Evolutionary conservation across 179 eudicot genomes (phyloP), one percentile per base, ranked within the genome.

Genomic region (Patellifolia procumbens): DNA sequence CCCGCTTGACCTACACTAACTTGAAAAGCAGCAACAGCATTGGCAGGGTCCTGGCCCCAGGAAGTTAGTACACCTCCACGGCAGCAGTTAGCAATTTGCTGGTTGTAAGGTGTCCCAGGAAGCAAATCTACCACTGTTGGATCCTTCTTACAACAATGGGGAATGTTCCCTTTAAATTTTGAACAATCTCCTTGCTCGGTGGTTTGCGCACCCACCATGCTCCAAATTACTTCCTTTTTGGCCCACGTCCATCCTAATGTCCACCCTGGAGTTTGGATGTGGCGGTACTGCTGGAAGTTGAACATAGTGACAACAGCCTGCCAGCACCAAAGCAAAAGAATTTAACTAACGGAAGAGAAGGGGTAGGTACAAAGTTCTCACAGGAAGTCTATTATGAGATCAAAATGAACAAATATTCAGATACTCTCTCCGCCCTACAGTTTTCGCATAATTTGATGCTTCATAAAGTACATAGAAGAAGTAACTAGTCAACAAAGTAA

Each of bases 181-280:
- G 86, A 84, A 67, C 86, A 84, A 70, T 84, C 86, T 19, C 86
- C 86, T 61, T 84, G 86, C 53, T 84, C 86, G 8, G 86, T 84
- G 53, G 86, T 78, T 72, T 84, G 86, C 26, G 60, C 64, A 56
- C 86, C 86, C 68, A 84, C 86, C 86, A 84, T 84, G 68, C 80
- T 78, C 86, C 86, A 84, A 31, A 84, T 84, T 3, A 84, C 86
- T 32, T 84, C 86, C 70, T 84, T 84, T 68, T 78, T 84, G 22
- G 86, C 82, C 86, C 86, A 84, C 61, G 82, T 29, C 86, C 86
- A 84, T 20, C 86, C 84, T 52, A 84, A 64, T 13, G 82, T 74
- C 86, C 86, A 84, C 37, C 86, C 86, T 2, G 86, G 86, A 29
- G 84, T 76, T 78, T 84, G 86, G 67, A 84, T 84, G 65, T 84